A percentile compares a stretch with the other conserved stretches of the same genome.
Evolutionary conservation across 805 yeast genomes (phyloP).

Genomic region (Lachancea meyersii): DNA sequence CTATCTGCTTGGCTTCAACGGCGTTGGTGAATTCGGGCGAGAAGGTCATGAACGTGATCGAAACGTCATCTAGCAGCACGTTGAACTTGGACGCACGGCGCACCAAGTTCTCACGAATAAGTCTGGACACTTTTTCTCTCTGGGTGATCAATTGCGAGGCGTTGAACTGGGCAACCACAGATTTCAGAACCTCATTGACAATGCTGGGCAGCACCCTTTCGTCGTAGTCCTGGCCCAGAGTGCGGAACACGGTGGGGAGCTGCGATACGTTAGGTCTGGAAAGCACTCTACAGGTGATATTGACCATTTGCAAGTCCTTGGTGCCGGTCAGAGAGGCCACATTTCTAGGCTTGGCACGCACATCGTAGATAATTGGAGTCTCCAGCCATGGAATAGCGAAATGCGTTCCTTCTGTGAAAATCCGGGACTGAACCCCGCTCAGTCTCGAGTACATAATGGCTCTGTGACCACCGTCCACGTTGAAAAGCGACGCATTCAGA

Average conservation of each 20-base stretch:
- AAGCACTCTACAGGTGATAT: constrained; percentile 96
- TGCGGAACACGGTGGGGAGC: constrained; percentile 81
- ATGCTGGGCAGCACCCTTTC: constrained; percentile 97
- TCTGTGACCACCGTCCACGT: constrained; percentile 98
- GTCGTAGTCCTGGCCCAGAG: constrained; percentile 91
- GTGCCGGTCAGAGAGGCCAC: constrained; percentile 96
- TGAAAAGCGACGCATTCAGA: constrained; percentile 55
- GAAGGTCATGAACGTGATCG: constrained; percentile 93
- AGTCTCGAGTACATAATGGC: constrained; percentile 89
- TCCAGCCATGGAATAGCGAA: constrained; percentile 91
- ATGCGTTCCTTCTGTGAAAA: constrained; percentile 93
- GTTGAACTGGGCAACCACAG: constrained; percentile 97
- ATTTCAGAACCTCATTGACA: constrained; percentile 92
- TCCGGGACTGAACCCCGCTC: constrained; percentile 74
- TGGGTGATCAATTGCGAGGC: constrained; percentile 98
- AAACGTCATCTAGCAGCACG: constrained; percentile 87
- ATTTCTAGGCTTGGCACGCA: constrained; percentile 94
- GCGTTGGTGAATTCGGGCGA: constrained; percentile 97
- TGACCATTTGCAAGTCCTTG: constrained; percentile 97
- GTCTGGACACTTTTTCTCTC: constrained; percentile 89
- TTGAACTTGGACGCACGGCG: constrained; percentile 90
- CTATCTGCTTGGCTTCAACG: constrained; percentile 97
- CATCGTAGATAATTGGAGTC: constrained; percentile 87
- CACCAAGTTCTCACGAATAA: constrained; percentile 84
- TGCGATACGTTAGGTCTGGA: constrained; percentile 78